These are phyloP conservation scores for Reticulascus tulasneorum DNA, from an alignment of 2,329 filamentous ascomycete genomes.

Conservation along the genomic window DNA sequence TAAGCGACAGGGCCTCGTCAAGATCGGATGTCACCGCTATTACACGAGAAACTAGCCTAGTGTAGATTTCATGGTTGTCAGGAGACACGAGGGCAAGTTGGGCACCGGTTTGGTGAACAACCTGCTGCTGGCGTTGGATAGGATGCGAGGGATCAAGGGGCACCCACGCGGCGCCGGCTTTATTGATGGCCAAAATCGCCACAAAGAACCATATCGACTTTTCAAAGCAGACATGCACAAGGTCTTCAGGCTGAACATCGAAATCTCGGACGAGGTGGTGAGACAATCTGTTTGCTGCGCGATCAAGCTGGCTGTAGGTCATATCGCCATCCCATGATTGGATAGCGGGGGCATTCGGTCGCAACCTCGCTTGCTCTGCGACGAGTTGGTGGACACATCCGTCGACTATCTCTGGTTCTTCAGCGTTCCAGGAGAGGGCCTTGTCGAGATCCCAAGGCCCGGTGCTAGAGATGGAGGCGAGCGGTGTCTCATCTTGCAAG, in stretches of 20 bases:
- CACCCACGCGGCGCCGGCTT: constrained; percentile 20
- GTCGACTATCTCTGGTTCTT: background rate
- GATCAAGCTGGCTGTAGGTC: constrained; percentile 21
- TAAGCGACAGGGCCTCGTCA: too few relatives aligned
- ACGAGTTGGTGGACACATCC: constrained; percentile 4
- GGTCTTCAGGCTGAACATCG: background rate
- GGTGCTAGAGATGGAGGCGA: background rate
- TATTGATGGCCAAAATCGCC: constrained; percentile 18
- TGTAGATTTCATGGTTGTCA: background rate
- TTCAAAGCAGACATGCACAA: constrained; percentile 17
- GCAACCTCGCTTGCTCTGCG: background rate
- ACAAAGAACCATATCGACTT: constrained; percentile 17
- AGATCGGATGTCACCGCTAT: too few relatives aligned
- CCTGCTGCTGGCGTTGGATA: constrained; percentile 5
- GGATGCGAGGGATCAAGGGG: constrained; percentile 7
- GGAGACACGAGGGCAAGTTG: background rate
- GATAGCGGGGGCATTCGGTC: constrained; percentile 10
- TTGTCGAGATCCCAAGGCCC: background rate
- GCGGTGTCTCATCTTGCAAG: background rate
- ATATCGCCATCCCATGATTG: constrained; percentile 27
- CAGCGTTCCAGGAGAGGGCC: constrained; percentile 1
- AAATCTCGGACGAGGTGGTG: background rate
- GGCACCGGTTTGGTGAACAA: constrained; percentile 2
- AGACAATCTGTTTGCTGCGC: background rate
- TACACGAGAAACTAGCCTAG: too few relatives aligned